Conservation (phyloP, 371 early-diverging fungal genomes). For the Haplosporangium sp. region DNA sequence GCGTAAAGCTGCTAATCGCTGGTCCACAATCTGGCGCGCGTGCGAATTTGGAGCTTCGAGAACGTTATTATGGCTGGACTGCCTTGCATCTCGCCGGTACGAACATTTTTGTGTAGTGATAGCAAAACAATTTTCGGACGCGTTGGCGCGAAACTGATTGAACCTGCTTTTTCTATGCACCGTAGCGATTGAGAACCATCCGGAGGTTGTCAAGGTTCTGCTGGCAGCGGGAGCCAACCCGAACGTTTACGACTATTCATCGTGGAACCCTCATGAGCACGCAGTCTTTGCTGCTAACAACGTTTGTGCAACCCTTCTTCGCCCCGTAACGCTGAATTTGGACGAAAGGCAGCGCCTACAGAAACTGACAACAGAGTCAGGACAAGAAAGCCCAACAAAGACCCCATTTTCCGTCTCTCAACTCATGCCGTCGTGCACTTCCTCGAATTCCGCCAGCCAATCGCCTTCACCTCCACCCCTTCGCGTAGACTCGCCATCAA, state of each 20-base stretch:
- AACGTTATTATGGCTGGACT: constrained; percentile 70
- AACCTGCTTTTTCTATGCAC: not conserved
- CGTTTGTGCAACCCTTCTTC: constrained; percentile 62
- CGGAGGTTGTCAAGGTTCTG: constrained; percentile 61
- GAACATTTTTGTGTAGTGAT: not conserved
- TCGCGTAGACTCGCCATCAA: constrained; percentile 38
- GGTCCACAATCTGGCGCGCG: constrained; percentile 17
- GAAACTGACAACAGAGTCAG: constrained; percentile 8
- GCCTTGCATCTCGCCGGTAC: constrained; percentile 73
- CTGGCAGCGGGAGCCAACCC: constrained; percentile 68
- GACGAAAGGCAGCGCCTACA: constrained; percentile 32
- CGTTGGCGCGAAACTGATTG: not conserved
- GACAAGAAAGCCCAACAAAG: constrained; percentile 17
- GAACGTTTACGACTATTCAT: constrained; percentile 59
- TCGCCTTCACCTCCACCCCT: constrained; percentile 11
- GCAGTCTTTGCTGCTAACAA: constrained; percentile 73
- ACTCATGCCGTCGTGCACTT: constrained; percentile 10
- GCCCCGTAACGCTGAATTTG: constrained; percentile 49
- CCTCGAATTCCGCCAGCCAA: constrained; percentile 7
- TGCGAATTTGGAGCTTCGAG: constrained; percentile 51
- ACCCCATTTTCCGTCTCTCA: constrained; percentile 8
- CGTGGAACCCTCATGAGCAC: constrained; percentile 79
- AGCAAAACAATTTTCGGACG: not conserved
- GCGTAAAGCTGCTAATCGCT: constrained; percentile 62
- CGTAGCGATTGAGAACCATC: constrained; percentile 69